Percentiles rank a stretch among this genome's conserved stretches.
Evolutionary conservation across 352 stramenopile genomes (phyloP).

Genomic region (Phytophthora meadii): DNA sequence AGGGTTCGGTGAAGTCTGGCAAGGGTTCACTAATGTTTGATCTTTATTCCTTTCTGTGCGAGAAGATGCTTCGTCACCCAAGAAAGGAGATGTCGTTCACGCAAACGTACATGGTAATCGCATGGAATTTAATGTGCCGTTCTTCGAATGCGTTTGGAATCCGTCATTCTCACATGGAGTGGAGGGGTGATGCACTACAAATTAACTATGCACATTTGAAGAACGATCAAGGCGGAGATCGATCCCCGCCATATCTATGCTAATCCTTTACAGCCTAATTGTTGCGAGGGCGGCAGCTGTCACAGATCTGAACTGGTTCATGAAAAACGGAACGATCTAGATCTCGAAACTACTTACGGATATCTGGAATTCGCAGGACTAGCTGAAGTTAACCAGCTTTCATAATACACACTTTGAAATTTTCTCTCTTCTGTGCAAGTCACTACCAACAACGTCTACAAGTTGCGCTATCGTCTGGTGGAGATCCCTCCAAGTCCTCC

Average conservation of each 20-base stretch:
- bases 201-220: slow-evolving; percentile 45
- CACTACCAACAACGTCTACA: no score
- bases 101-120: neutral
- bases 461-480: no score
- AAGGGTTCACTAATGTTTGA: neutral
- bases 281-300: no score
- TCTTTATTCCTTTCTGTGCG: neutral
- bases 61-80: neutral
- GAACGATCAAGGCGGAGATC: slow-evolving; percentile 29
- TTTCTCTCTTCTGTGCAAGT: no score
- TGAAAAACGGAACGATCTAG: no score
- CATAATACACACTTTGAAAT: no score
- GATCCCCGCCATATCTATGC: neutral
- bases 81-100: neutral
- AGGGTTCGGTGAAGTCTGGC: neutral
- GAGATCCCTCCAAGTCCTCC: no score
- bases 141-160: slow-evolving; percentile 10
- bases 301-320: no score
- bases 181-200: slow-evolving; percentile 23
- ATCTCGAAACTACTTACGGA: no score
- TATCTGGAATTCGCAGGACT: no score
- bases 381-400: no score
- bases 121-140: slow-evolving; percentile 4
- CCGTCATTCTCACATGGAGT: slow-evolving; percentile 29
- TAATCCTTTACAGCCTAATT: no score